Evolutionary conservation across 805 yeast species (phyloP), one percentile per base, ranked within the genome.

Genomic region (Debaryomyces prosopidis): DNA sequence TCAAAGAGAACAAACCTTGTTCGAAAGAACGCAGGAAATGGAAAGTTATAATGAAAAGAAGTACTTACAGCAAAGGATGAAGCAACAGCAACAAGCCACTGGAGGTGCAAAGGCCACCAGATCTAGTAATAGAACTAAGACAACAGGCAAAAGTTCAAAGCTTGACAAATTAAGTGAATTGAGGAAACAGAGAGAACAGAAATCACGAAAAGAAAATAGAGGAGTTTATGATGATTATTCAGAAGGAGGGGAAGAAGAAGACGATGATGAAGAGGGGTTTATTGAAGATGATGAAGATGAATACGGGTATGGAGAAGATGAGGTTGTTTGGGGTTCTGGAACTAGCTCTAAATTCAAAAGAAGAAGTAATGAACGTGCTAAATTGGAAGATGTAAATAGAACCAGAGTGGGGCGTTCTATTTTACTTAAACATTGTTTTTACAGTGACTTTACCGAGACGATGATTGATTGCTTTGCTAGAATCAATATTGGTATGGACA

Each of bases 1-100:
- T 64, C 88, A 88, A 58, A 85, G 98, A 59, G 99, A 94, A 71
- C 84, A 87, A 55, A 81, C 90, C 45, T 77, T 94, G 45, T 94
- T 89, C 57, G 98, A 92, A 45, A 88, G 99, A 66, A 81, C 89
- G 7, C 97, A 90, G 67, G 95, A 88, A 50, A 80, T 89, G 82
- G 96, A 92, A 65, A 82, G 87, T 53, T 91, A 76, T 67, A 84
- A 87, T 48, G 98, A 94, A 68, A 82, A 89, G 60, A 80, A 80
- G 62, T 84, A 86, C 57, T 81, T 95, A 57, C 89, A 87, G 23
- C 85, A 89, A 61, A 85, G 98, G 67, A 85, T 89, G 55, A 80
- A 73, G 59, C 81, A 80, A 55, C 79, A 77, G 44, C 68, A 74
- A 52, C 54, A 43, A 37, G 52, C 47, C 19, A 40, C 46, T 20